Conservation (phyloP, 1,284 basidiomycete species). For the Leccinum subrobustum region DNA sequence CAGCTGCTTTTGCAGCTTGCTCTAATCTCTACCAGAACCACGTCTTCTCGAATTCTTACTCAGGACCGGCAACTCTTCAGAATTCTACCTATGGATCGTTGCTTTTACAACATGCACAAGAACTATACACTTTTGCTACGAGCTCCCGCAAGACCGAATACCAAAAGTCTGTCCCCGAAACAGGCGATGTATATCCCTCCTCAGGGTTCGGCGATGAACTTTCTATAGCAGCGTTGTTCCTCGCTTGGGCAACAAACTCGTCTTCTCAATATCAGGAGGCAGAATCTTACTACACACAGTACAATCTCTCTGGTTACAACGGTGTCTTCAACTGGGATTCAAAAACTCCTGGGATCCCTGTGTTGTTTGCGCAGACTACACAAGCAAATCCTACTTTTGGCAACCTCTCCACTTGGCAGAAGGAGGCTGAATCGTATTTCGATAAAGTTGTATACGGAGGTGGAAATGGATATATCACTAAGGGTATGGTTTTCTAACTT, state of each 20-base stretch:
- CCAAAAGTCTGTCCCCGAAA: slow-evolving; percentile 64
- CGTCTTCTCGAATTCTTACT: slow-evolving; percentile 50
- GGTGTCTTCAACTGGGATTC: slow-evolving; percentile 89
- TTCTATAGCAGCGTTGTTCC: slow-evolving; percentile 71
- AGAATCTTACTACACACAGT: slow-evolving; percentile 58
- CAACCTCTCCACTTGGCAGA: slow-evolving; percentile 67
- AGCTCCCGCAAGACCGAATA: slow-evolving; percentile 61
- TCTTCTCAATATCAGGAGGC: slow-evolving; percentile 65
- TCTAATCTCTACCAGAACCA: slow-evolving; percentile 73
- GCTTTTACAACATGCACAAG: slow-evolving; percentile 71
- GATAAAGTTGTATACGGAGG: slow-evolving; percentile 65
- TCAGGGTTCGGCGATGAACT: slow-evolving; percentile 71
- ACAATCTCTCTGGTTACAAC: slow-evolving; percentile 51
- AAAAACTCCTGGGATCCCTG: slow-evolving; percentile 71
- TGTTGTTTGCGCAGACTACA: slow-evolving; percentile 73
- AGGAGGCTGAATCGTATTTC: slow-evolving; percentile 73
- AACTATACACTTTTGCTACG: slow-evolving; percentile 72
- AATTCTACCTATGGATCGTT: slow-evolving; percentile 71
- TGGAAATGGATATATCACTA: slow-evolving; percentile 52
- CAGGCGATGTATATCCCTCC: slow-evolving; percentile 69
- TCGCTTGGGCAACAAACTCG: slow-evolving; percentile 71
- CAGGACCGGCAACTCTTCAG: slow-evolving; percentile 62
- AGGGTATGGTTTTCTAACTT: slow-evolving; percentile 39
- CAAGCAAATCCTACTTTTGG: slow-evolving; percentile 47
- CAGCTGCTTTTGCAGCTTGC: slow-evolving; percentile 85